Evolutionary conservation across 2,329 filamentous ascomycete genomes (phyloP).

Genomic region (Biscogniauxia mediterranea): DNA sequence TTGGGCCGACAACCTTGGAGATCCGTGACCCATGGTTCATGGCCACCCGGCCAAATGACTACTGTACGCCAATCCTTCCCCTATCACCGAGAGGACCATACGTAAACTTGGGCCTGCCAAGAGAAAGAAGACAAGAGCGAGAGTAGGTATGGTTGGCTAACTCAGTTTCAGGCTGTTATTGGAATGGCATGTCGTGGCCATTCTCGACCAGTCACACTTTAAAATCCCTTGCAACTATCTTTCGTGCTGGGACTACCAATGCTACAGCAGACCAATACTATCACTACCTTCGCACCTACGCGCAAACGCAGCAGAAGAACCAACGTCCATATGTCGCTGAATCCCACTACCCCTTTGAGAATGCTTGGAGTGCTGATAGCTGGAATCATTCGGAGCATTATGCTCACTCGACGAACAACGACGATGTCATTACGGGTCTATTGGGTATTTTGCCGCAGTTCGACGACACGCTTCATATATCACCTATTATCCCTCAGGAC

Average conservation of each 20-base stretch:
- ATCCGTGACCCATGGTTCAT: constrained; percentile 40
- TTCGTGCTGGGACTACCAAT: constrained; percentile 33
- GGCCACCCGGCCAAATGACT: constrained; percentile 30
- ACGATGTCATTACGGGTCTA: constrained; percentile 44
- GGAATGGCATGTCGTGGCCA: constrained; percentile 47
- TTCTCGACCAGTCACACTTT: constrained; percentile 42
- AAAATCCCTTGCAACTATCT: constrained; percentile 38
- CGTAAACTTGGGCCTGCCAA: not conserved
- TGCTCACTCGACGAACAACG: constrained; percentile 43
- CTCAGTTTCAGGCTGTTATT: constrained; percentile 37
- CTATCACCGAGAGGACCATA: not conserved
- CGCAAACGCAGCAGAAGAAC: constrained; percentile 39
- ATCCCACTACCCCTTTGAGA: constrained; percentile 39
- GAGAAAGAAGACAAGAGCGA: not conserved
- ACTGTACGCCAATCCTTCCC: constrained; percentile 20
- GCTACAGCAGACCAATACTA: constrained; percentile 38
- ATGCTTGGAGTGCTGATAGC: constrained; percentile 36
- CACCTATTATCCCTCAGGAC: constrained; percentile 37
- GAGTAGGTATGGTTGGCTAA: constrained; percentile 3
- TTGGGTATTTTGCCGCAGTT: constrained; percentile 39
- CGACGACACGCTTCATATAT: constrained; percentile 37
- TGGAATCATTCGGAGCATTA: constrained; percentile 43
- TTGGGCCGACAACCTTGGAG: constrained; percentile 43
- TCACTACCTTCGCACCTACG: constrained; percentile 38
- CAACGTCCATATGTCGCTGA: constrained; percentile 44